phyloP scores from a whole-genome alignment of 1,284 basidiomycete genomes.

The Sanguinoderma infundibulare region DNA sequence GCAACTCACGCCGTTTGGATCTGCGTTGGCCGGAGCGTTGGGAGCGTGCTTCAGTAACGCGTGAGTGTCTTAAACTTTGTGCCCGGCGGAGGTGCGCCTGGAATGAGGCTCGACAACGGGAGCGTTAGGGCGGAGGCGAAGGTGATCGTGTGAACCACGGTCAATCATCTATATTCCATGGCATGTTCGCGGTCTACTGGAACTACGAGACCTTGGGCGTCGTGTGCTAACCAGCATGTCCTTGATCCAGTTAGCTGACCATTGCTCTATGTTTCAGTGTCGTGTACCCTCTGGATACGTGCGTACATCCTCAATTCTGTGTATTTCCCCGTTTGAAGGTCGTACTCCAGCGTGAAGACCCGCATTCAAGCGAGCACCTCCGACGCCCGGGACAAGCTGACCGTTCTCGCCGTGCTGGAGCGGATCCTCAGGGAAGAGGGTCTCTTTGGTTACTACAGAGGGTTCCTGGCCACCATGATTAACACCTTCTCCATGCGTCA shows the following conservation, averaged over 20 bases:
- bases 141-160: background rate
- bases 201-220: no score
- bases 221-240: background rate
- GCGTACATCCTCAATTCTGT: slow-evolving; percentile 44
- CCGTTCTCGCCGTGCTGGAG: slow-evolving; percentile 68
- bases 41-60: slow-evolving; percentile 94
- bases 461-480: slow-evolving; percentile 97
- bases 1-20: slow-evolving; percentile 85
- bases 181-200: no score
- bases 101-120: background rate
- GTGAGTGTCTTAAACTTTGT: slow-evolving; percentile 53
- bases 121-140: background rate
- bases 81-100: background rate
- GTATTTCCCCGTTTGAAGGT: slow-evolving; percentile 1
- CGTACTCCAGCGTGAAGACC: slow-evolving; percentile 87
- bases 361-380: slow-evolving; percentile 81
- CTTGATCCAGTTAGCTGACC: background rate
- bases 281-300: slow-evolving; percentile 96
- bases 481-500: slow-evolving; percentile 96
- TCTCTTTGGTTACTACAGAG: slow-evolving; percentile 84
- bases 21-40: slow-evolving; percentile 93
- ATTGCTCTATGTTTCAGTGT: slow-evolving; percentile 50
- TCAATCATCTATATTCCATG: no score
- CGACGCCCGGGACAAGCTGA: slow-evolving; percentile 55
- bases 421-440: slow-evolving; percentile 83